Conservation (phyloP, 2,329 filamentous ascomycete genomes). For the Verticillium albo-atrum region DNA sequence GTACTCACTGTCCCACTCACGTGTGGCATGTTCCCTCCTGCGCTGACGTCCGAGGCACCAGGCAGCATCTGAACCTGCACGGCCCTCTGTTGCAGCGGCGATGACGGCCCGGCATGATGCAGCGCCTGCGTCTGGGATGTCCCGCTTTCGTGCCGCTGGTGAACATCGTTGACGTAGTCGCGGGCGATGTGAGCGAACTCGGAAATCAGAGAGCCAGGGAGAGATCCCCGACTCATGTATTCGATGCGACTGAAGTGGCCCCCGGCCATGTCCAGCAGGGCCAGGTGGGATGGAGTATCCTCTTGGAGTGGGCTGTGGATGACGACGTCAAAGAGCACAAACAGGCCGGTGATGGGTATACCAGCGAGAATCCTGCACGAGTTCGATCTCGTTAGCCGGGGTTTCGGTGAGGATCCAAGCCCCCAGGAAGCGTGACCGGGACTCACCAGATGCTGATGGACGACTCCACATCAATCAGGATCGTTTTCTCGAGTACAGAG, state of each 20-base stretch:
- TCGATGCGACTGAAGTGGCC: constrained; percentile 39
- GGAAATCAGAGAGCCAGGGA: constrained; percentile 30
- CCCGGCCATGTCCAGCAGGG: constrained; percentile 33
- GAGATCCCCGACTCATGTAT: constrained; percentile 27
- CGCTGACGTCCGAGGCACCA: background rate
- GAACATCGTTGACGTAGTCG: constrained; percentile 26
- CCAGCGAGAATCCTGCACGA: constrained; percentile 23
- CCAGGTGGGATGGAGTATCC: constrained; percentile 28
- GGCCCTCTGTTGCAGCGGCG: background rate
- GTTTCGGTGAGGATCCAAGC: background rate
- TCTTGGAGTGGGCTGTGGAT: constrained; percentile 18
- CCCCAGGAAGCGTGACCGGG: background rate
- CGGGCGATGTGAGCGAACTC: constrained; percentile 36
- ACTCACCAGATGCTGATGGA: constrained; percentile 21
- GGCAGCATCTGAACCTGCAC: background rate
- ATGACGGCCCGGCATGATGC: background rate
- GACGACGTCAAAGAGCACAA: constrained; percentile 36
- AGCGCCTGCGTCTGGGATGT: background rate
- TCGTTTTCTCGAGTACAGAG: constrained; percentile 21
- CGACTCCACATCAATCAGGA: constrained; percentile 22
- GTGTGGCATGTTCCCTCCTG: background rate
- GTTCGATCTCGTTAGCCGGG: background rate
- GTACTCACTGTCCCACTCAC: background rate
- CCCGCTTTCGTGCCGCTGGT: background rate
- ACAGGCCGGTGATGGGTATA: constrained; percentile 30